Evolutionary conservation across 2,329 filamentous ascomycete species (phyloP).

Genomic region (Dactylellina leptospora): DNA sequence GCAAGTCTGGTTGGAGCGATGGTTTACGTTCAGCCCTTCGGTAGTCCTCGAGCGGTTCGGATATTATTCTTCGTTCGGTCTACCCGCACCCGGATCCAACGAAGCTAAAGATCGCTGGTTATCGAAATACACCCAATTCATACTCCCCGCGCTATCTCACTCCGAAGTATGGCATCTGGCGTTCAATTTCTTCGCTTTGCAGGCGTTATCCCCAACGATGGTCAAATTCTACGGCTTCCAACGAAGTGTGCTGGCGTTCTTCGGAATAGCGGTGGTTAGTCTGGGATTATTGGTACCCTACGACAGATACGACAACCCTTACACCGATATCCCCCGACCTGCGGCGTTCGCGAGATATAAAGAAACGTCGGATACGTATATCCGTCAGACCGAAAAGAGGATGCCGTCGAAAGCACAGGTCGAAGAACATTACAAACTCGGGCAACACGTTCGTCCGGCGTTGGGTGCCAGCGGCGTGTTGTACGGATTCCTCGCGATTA

Average conservation of each 20-base stretch:
- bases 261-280: background rate
- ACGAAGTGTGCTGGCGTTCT: slow-evolving; percentile 14
- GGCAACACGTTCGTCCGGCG: slow-evolving; percentile 24
- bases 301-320: slow-evolving; percentile 26
- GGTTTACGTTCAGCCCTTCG: slow-evolving; percentile 27
- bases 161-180: slow-evolving; percentile 28
- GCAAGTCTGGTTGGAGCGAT: slow-evolving; percentile 2
- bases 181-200: slow-evolving; percentile 47
- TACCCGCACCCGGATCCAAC: background rate
- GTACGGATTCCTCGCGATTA: slow-evolving; percentile 29
- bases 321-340: slow-evolving; percentile 1
- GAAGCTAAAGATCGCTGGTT: background rate
- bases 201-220: slow-evolving; percentile 37
- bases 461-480: slow-evolving; percentile 31
- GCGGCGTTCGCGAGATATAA: background rate
- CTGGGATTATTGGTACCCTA: background rate
- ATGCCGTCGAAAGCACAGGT: slow-evolving; percentile 15
- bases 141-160: slow-evolving; percentile 33
- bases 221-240: slow-evolving; percentile 39
- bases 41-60: slow-evolving; percentile 17
- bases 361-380: slow-evolving; percentile 3
- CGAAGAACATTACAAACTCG: slow-evolving; percentile 25
- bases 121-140: slow-evolving; percentile 24
- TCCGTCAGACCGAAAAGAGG: background rate
- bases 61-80: background rate